Evolutionary conservation across 257 asterid genomes (phyloP).

Genomic region (Solanum lycopersicoides): DNA sequence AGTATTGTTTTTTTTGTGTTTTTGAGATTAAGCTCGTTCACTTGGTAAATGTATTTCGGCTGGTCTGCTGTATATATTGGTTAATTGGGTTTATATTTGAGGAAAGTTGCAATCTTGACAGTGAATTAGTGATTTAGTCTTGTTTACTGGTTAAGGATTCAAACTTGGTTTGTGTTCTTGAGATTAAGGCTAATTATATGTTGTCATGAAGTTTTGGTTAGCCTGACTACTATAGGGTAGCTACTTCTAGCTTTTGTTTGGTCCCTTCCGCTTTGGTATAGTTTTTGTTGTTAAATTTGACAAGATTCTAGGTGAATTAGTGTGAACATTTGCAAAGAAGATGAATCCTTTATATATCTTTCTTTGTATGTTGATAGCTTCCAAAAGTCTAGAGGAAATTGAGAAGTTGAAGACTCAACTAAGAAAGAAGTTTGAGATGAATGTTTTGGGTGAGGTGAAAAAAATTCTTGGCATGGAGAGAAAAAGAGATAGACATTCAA

Average conservation of each 20-base stretch:
- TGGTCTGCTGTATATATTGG: neutral
- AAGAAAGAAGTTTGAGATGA: neutral
- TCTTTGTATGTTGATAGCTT: neutral
- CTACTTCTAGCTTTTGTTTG: neutral
- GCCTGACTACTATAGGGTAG: neutral
- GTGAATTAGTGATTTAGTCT: neutral
- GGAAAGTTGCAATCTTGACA: neutral
- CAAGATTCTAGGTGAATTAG: neutral
- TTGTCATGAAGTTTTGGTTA: neutral
- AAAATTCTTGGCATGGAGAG: neutral
- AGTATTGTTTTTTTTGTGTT: neutral
- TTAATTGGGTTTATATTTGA: neutral
- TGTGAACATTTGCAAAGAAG: neutral
- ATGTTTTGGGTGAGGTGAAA: neutral
- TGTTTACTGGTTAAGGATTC: neutral
- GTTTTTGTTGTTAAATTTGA: neutral
- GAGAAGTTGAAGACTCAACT: neutral
- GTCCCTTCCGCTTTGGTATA: neutral
- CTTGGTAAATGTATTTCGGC: neutral
- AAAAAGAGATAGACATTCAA: neutral
- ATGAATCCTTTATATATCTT: neutral
- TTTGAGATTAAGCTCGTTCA: neutral
- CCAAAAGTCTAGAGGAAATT: neutral
- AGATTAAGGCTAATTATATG: neutral
- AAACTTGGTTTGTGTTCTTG: neutral